These are phyloP conservation scores for Aeschynomene evenia DNA, from an alignment of 306 rosid genomes.

Conservation along the genomic window DNA sequence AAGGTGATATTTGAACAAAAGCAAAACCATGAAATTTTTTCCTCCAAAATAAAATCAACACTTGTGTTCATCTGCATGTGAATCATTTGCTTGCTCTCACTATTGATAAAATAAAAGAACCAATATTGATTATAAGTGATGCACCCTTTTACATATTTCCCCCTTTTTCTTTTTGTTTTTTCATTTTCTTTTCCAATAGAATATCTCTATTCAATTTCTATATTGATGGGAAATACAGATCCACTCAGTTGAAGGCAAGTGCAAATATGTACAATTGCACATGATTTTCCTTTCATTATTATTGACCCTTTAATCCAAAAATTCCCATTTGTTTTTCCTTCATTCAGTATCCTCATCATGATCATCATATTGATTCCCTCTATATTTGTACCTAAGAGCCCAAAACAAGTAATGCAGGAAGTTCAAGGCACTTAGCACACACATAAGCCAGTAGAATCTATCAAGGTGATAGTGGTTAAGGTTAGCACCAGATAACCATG, in stretches of 20 bases:
- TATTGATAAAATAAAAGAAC: neutral
- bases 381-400: slow-evolving; percentile 72
- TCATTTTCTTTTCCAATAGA: too few relatives aligned
- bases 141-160: neutral
- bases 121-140: neutral
- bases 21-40: neutral
- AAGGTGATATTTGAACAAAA: too few relatives aligned
- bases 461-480: slow-evolving; percentile 74
- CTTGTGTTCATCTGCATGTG: neutral
- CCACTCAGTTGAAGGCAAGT: neutral
- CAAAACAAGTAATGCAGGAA: slow-evolving; percentile 83
- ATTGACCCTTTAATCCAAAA: neutral
- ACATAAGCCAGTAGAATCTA: slow-evolving; percentile 93
- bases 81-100: neutral
- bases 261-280: slow-evolving; percentile 1
- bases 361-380: too few relatives aligned
- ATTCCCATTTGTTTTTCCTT: neutral
- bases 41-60: neutral
- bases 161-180: too few relatives aligned
- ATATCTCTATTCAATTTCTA: neutral
- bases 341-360: slow-evolving; percentile 22
- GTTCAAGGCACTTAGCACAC: slow-evolving; percentile 77
- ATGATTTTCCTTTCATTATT: too few relatives aligned
- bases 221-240: neutral
- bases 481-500: slow-evolving; percentile 75